Conservation (phyloP, 2,329 filamentous ascomycete genomes). For the Thermothelomyces thermophilus region DNA sequence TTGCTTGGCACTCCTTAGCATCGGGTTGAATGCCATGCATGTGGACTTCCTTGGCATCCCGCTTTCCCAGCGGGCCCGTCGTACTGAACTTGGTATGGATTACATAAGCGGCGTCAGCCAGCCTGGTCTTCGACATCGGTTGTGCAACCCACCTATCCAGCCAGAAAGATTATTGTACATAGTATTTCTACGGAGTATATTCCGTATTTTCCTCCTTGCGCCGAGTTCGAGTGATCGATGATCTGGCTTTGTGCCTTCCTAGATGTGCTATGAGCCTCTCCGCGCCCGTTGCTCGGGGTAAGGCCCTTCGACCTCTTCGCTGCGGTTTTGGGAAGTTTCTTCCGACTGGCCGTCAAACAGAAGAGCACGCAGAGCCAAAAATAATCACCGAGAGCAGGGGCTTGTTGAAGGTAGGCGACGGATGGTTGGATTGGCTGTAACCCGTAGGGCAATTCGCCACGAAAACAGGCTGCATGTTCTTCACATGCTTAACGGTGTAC, state of each 20-base stretch:
- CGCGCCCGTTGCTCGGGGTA: no score
- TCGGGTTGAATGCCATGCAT: neutral
- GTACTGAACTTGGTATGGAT: no score
- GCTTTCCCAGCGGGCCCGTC: neutral
- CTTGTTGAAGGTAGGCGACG: neutral
- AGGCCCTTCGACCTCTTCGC: neutral
- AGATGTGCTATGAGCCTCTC: no score
- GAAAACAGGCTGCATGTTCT: neutral
- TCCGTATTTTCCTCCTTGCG: no score
- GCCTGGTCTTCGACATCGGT: neutral
- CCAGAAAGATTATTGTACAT: no score
- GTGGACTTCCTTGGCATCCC: constrained; percentile 2
- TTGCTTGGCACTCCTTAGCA: neutral
- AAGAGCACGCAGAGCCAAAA: no score
- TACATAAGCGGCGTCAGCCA: neutral
- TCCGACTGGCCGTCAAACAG: no score
- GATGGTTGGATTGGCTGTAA: neutral
- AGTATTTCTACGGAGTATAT: no score
- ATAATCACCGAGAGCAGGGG: no score
- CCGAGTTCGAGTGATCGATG: no score
- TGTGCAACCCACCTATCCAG: neutral
- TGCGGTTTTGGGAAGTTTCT: no score
- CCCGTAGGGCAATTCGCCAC: neutral
- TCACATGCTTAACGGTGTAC: neutral
- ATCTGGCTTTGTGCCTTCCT: no score